Evolutionary conservation across 139 green algal species (phyloP).

Genomic region (Mychonastes homosphaera): DNA sequence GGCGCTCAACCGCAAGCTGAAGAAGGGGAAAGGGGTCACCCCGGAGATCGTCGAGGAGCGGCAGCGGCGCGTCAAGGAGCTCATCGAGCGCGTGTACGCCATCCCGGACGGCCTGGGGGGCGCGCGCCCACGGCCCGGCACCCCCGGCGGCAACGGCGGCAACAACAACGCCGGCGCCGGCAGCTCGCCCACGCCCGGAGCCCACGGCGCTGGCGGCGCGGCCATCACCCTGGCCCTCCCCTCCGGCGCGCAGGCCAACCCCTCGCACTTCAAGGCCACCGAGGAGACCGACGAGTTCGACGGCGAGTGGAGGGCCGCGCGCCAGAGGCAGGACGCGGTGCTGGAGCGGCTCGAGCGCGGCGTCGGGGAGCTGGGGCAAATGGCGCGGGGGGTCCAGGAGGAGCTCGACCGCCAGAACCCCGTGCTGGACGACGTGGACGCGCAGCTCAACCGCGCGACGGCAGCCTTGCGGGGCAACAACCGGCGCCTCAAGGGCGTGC

Average conservation of each 20-base stretch:
- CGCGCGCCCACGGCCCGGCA: no score
- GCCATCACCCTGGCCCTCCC: conserved; percentile 5
- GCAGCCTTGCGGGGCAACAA: conserved; percentile 70
- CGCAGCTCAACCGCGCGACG: conserved; percentile 62
- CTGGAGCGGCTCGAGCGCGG: conserved; percentile 65
- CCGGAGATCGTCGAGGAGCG: conserved; percentile 42
- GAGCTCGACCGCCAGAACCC: conserved; percentile 68
- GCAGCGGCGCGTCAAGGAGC: conserved; percentile 36
- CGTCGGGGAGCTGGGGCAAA: conserved; percentile 55
- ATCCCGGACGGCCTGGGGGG: conserved; percentile 49
- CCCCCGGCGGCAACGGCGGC: conserved; percentile 24
- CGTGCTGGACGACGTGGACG: conserved; percentile 63
- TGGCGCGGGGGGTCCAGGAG: conserved; percentile 48
- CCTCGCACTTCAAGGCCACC: conserved; percentile 39
- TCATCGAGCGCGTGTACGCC: conserved; percentile 43
- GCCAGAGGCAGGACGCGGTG: conserved; percentile 54
- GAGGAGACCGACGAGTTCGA: conserved; percentile 45
- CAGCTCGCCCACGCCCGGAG: conserved; percentile 10
- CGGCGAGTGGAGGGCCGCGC: conserved; percentile 49
- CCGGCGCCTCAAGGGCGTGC: conserved; percentile 59
- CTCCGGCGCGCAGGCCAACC: conserved; percentile 17
- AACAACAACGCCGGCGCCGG: conserved; percentile 10
- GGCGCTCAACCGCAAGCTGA: conserved; percentile 33
- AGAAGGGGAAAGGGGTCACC: conserved; percentile 54
- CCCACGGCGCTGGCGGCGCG: neutral